A percentile compares a stretch with the other conserved stretches of the same genome.
These are phyloP conservation scores for Penicillium egyptiacum DNA, from an alignment of 495 filamentous ascomycete species.

Conservation along the genomic window DNA sequence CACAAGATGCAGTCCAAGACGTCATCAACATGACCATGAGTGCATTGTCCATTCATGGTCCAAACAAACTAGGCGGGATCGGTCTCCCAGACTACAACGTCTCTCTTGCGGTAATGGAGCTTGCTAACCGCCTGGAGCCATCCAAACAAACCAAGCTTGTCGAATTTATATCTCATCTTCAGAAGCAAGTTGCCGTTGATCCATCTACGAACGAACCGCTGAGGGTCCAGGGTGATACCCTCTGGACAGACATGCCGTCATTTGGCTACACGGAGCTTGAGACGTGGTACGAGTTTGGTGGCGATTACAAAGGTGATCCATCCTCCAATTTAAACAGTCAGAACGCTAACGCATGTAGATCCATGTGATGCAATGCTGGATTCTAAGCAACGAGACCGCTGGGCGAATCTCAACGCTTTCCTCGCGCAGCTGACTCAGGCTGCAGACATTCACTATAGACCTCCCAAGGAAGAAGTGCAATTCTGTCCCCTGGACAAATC, in stretches of 20 bases:
- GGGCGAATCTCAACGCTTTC: slow-evolving; percentile 8
- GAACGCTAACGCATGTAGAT: slow-evolving; percentile 2
- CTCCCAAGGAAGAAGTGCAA: background rate
- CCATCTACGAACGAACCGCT: slow-evolving; percentile 5
- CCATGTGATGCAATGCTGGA: slow-evolving; percentile 2
- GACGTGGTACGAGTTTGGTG: slow-evolving; percentile 3
- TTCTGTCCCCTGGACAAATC: slow-evolving; percentile 9
- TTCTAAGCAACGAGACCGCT: slow-evolving; percentile 3
- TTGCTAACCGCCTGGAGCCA: slow-evolving; percentile 12
- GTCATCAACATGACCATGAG: slow-evolving; percentile 10
- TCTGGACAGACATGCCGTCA: slow-evolving; percentile 10
- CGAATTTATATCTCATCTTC: slow-evolving; percentile 9
- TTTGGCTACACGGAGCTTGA: slow-evolving; percentile 7
- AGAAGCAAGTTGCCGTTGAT: slow-evolving; percentile 7
- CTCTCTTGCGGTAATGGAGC: slow-evolving; percentile 13
- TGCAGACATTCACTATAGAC: background rate
- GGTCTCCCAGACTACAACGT: slow-evolving; percentile 15
- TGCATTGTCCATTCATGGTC: slow-evolving; percentile 4
- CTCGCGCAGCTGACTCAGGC: slow-evolving; percentile 9
- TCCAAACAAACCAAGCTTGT: slow-evolving; percentile 6
- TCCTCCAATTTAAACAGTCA: background rate
- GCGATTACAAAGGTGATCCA: slow-evolving; percentile 5
- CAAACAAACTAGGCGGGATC: background rate
- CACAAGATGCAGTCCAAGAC: slow-evolving; percentile 4
- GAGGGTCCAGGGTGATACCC: slow-evolving; percentile 1